Conservation (phyloP, 371 early-diverging fungal species). For the Cladochytrium tenue region DNA sequence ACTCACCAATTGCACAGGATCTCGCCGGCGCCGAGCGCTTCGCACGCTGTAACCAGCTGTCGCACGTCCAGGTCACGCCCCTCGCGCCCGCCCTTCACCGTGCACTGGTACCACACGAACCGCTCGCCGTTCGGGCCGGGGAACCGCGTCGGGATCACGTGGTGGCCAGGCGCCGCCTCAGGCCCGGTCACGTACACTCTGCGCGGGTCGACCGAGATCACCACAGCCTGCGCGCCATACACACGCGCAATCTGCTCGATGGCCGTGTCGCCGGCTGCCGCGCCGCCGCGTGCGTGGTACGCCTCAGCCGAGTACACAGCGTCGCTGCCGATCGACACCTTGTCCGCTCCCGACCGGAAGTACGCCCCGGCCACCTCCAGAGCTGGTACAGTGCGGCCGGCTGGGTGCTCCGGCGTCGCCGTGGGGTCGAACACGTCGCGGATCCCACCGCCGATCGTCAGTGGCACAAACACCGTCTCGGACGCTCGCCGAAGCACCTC, state of each 20-base stretch:
- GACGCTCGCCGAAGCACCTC: constrained; percentile 84
- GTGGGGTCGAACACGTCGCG: constrained; percentile 81
- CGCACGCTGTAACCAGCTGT: constrained; percentile 85
- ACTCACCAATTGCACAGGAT: constrained; percentile 81
- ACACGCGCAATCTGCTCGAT: constrained; percentile 91
- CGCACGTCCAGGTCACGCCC: constrained; percentile 90
- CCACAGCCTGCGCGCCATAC: constrained; percentile 97
- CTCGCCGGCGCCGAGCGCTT: constrained; percentile 93
- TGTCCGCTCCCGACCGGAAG: constrained; percentile 98
- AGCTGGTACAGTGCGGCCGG: constrained; percentile 68
- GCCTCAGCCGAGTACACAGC: constrained; percentile 95
- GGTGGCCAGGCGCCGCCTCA: constrained; percentile 70
- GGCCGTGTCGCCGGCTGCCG: constrained; percentile 47
- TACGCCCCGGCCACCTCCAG: constrained; percentile 94
- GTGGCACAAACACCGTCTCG: constrained; percentile 92
- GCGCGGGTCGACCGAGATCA: constrained; percentile 94
- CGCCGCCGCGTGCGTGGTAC: constrained; percentile 45
- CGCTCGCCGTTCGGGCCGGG: constrained; percentile 88
- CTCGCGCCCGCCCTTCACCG: constrained; percentile 95
- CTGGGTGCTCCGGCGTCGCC: neutral
- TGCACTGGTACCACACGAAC: constrained; percentile 98
- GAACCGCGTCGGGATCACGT: constrained; percentile 64
- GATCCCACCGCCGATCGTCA: constrained; percentile 98
- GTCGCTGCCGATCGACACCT: constrained; percentile 96
- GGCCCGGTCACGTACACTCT: constrained; percentile 87